Evolutionary conservation across 164 flowering plant genomes (phyloP).

Genomic region (Aristolochia californica): DNA sequence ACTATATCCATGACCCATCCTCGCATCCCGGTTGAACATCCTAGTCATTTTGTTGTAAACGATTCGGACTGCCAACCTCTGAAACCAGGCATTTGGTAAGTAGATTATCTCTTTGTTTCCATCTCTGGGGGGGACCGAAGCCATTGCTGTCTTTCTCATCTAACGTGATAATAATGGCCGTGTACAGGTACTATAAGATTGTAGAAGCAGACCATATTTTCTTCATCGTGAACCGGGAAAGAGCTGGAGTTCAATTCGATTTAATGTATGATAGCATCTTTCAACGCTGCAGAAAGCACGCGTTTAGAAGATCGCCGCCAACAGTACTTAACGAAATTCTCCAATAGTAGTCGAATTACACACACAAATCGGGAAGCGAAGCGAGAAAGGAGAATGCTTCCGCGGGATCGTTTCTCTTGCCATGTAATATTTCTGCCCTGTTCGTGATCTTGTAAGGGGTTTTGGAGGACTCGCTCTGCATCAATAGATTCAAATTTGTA

Average conservation of each 20-base stretch:
- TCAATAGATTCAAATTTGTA: too few relatives aligned
- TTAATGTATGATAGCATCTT: slow-evolving; percentile 86
- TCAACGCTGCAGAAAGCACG: slow-evolving; percentile 89
- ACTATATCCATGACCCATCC: slow-evolving; percentile 97
- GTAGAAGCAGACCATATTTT: slow-evolving; percentile 90
- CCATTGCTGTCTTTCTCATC: too few relatives aligned
- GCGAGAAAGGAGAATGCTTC: too few relatives aligned
- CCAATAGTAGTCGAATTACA: slow-evolving; percentile 7
- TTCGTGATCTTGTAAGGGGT: too few relatives aligned
- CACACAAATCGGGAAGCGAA: too few relatives aligned
- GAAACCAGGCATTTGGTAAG: slow-evolving; percentile 93
- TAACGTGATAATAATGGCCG: not conserved
- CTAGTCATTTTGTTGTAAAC: slow-evolving; percentile 45
- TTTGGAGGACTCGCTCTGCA: too few relatives aligned
- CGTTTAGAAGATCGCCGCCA: slow-evolving; percentile 41
- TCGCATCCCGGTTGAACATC: slow-evolving; percentile 80
- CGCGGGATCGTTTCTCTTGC: too few relatives aligned
- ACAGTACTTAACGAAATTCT: slow-evolving; percentile 46
- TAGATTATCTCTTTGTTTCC: slow-evolving; percentile 3
- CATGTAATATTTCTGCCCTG: too few relatives aligned
- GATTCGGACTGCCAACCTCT: slow-evolving; percentile 78
- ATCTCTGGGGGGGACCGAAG: not conserved
- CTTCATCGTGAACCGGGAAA: slow-evolving; percentile 78
- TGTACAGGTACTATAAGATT: slow-evolving; percentile 90
- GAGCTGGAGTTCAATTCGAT: slow-evolving; percentile 93